Conservation (phyloP, 2,329 filamentous ascomycete species). For the Trichoderma polysporum region DNA sequence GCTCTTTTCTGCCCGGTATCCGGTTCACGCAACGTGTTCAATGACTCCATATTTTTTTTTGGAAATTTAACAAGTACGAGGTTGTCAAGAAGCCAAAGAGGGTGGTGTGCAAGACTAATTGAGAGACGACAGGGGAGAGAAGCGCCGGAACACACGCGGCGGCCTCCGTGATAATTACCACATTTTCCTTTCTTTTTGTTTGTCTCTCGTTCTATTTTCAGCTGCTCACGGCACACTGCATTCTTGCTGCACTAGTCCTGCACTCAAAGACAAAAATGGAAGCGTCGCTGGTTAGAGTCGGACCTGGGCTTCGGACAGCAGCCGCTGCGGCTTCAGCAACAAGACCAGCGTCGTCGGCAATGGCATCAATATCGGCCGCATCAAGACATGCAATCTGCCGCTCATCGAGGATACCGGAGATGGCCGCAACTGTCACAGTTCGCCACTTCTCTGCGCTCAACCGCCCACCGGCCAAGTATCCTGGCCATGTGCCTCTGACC, state of each 20-base stretch:
- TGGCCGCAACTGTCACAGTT: neutral
- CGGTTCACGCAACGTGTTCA: too few species aligned
- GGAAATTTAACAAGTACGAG: neutral
- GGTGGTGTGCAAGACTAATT: neutral
- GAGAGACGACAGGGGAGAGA: neutral
- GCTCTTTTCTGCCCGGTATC: neutral
- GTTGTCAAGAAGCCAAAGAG: neutral
- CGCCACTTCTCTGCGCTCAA: constrained; percentile 74
- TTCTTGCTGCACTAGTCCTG: neutral
- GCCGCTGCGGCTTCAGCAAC: neutral
- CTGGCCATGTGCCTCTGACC: constrained; percentile 88
- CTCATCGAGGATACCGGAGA: constrained; percentile 22
- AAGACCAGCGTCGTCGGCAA: neutral
- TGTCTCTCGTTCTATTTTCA: neutral
- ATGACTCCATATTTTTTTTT: neutral
- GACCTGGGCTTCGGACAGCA: constrained; percentile 11
- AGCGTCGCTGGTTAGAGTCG: constrained; percentile 1
- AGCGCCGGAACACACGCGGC: neutral
- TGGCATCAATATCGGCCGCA: neutral
- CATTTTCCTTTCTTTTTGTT: neutral
- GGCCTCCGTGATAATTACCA: neutral
- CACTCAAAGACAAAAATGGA: constrained; percentile 12
- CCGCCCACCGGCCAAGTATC: constrained; percentile 83
- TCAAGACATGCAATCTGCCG: constrained; percentile 19
- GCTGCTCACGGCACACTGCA: constrained; percentile 12